Percentiles rank a stretch among this genome's conserved stretches.
Evolutionary conservation across 2,329 filamentous ascomycete genomes (phyloP).

Genomic region (Trichoderma aggressivum): DNA sequence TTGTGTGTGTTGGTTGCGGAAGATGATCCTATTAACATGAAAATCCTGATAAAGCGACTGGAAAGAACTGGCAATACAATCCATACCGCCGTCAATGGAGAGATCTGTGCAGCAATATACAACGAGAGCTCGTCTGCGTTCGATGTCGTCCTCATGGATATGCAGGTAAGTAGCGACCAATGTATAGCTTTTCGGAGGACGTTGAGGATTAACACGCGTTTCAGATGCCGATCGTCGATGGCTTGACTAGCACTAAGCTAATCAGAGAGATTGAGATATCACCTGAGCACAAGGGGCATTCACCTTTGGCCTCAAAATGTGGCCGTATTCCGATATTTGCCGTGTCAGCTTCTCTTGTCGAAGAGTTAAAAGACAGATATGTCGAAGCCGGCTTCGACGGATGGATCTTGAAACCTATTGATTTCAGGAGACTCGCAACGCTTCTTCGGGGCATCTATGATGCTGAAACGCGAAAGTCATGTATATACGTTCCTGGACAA

Average conservation of each 20-base stretch:
- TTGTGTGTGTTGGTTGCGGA: conserved; percentile 76
- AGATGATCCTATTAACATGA: conserved; percentile 84
- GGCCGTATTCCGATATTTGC: conserved; percentile 77
- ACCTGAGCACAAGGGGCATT: conserved; percentile 47
- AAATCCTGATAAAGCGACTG: conserved; percentile 73
- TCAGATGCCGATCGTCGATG: conserved; percentile 93
- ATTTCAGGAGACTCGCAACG: conserved; percentile 69
- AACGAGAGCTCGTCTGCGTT: conserved; percentile 60
- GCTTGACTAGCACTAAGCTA: conserved; percentile 76
- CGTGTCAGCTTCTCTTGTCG: conserved; percentile 77
- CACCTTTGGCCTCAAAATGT: conserved; percentile 55
- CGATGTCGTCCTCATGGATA: conserved; percentile 86
- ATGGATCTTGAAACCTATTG: conserved; percentile 86
- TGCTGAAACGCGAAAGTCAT: conserved; percentile 53
- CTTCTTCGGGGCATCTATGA: conserved; percentile 69
- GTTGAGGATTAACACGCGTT: conserved; percentile 2
- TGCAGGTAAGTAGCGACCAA: conserved; percentile 62
- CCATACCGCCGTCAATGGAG: conserved; percentile 72
- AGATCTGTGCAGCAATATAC: conserved; percentile 74
- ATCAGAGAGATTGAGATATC: conserved; percentile 70
- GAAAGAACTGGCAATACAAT: conserved; percentile 74
- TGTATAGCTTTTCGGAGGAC: not conserved
- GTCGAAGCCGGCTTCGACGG: conserved; percentile 79
- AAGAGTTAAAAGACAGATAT: conserved; percentile 66
- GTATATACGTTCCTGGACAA: conserved; percentile 65